Evolutionary conservation across 371 early-diverging fungal genomes (phyloP).

Genomic region (Parasitella parasitica): DNA sequence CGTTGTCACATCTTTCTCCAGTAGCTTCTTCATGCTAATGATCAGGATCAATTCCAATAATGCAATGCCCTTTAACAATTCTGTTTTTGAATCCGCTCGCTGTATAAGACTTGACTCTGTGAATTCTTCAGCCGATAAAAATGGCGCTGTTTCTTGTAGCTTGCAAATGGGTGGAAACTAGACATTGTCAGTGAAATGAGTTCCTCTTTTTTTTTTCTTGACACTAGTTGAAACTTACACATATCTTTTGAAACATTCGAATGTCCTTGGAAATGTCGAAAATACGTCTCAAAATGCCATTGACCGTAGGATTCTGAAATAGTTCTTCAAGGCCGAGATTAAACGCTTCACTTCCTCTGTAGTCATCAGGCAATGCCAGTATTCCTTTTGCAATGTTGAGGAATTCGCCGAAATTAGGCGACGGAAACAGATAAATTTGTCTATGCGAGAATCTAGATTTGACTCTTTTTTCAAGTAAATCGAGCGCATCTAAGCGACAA

Average conservation of each 20-base stretch:
- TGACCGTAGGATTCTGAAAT: conserved; percentile 53
- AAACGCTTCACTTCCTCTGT: conserved; percentile 22
- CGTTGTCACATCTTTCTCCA: conserved; percentile 60
- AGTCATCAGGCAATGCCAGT: conserved; percentile 33
- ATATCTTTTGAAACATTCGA: conserved; percentile 58
- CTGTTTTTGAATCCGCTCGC: conserved; percentile 61
- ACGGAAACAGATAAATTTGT: conserved; percentile 69
- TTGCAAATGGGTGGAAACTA: conserved; percentile 62
- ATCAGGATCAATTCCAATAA: conserved; percentile 80
- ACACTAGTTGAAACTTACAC: conserved; percentile 55
- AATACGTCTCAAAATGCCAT: conserved; percentile 49
- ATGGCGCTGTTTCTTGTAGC: conserved; percentile 45
- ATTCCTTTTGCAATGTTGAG: conserved; percentile 50
- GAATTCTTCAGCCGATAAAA: conserved; percentile 42
- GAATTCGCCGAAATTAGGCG: conserved; percentile 59
- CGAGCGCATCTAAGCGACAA: conserved; percentile 78
- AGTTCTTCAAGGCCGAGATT: conserved; percentile 36
- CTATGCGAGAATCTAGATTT: conserved; percentile 94
- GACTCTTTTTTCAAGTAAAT: conserved; percentile 90
- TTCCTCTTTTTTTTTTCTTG: not conserved
- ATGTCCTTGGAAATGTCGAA: conserved; percentile 66
- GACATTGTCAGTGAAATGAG: not conserved
- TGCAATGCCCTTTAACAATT: conserved; percentile 69
- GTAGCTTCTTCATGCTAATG: conserved; percentile 73
- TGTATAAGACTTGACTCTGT: conserved; percentile 47